Conservation (phyloP, 495 filamentous ascomycete genomes). For the Recurvomyces mirabilis region DNA sequence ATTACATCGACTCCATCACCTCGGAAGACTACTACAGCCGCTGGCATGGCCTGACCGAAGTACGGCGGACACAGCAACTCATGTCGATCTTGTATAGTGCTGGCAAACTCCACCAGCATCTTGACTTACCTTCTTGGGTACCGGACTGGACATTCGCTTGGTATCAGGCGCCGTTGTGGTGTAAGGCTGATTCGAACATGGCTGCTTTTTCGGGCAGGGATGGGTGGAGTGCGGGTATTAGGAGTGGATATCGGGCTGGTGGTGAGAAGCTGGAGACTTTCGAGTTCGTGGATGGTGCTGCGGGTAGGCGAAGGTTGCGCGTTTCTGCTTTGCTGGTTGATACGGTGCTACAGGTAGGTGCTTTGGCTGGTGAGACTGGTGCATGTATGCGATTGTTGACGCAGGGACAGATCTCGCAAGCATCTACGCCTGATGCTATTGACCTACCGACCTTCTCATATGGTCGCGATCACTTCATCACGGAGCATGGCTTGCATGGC, state of each 20-base stretch:
- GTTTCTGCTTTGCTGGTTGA: conserved; percentile 11
- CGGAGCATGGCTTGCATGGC: conserved; percentile 4
- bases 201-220: not conserved
- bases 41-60: conserved; percentile 3
- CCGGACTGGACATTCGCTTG: conserved; percentile 16
- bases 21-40: conserved; percentile 9
- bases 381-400: not conserved
- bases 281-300: conserved; percentile 1
- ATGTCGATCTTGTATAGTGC: conserved; percentile 17
- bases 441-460: conserved; percentile 7
- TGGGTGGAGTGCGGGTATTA: conserved; percentile 10
- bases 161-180: conserved; percentile 15
- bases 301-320: not conserved
- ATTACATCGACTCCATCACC: conserved; percentile 10
- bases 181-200: conserved; percentile 6
- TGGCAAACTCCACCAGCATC: conserved; percentile 10
- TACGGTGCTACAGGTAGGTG: not conserved
- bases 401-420: not conserved
- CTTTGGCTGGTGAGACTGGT: conserved; percentile 5
- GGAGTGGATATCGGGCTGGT: conserved; percentile 11
- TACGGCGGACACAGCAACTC: conserved; percentile 10
- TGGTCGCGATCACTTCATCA: conserved; percentile 8
- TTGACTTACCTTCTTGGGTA: conserved; percentile 9
- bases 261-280: conserved; percentile 8
- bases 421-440: not conserved